Base-by-base conservation (phyloP, 108 stramenopile species). In the Ochromonas danica region DNA sequence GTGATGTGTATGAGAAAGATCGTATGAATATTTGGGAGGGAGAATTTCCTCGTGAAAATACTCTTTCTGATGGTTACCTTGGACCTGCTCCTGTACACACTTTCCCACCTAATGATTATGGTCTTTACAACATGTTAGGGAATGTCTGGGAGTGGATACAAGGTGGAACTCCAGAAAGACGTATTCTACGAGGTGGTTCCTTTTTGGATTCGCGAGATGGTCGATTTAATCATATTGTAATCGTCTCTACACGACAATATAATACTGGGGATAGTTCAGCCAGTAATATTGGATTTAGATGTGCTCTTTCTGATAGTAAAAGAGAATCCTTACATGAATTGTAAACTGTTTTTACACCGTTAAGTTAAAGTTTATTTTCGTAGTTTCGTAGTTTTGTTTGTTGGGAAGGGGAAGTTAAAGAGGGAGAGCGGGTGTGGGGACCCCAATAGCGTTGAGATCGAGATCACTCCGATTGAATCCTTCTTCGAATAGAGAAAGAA, bases 141-240 rank as follows among this genome's bases (percentile, higher is more conserved):
- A 94, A 94, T 78, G 95, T 94, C 3, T 95, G 95, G 94, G 95
- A 94, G 71, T 95, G 95, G 95, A 45, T 77, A 0, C 38, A 65
- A 33, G 94, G 94, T 6, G 94, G 93, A 36, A 92, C 91, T 42
- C 90, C 92, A 84, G 92, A 92, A 80, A 78, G 85, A 6, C 90
- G 93, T 25, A 92, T 94, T 80, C 90, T 93, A 33, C 87, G 94
- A 30, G 94, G 94, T 22, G 94, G 84, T 14, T 90, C 89, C 28
- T 95, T 93, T 82, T 89, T 95, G 30, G 94, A 95, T 80, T 86
- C 83, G 75, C 67, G 92, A 51, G 91, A 93, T 80, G 94, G 93
- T 33, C 82, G 87, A 61, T 81, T 82, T 62, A 93, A 95, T 63
- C 94, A 95, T 83, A 91, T 90, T 28, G 79, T 83, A 30, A 62